phyloP scores from a whole-genome alignment of 1,139 yeast species.

The Scheffersomyces segobiensis region DNA sequence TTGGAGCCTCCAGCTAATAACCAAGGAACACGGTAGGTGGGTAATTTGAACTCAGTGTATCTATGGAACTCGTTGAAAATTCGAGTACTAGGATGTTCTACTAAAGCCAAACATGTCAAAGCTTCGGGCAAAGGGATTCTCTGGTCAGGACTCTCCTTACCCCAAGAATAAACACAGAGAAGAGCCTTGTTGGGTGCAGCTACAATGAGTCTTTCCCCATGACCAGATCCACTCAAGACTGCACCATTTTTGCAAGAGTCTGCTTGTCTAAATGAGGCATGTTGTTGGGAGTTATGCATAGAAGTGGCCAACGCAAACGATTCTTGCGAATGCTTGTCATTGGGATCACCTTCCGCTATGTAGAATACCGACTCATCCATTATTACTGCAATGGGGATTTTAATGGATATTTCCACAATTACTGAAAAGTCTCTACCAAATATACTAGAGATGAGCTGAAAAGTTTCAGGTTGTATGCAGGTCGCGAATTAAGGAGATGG shows the following conservation, averaged over 20 bases:
- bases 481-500: neutral
- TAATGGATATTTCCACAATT: neutral
- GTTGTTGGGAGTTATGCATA: slow-evolving; percentile 50
- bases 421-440: neutral
- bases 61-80: neutral
- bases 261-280: slow-evolving; percentile 56
- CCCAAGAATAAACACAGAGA: slow-evolving; percentile 70
- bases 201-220: slow-evolving; percentile 52
- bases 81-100: slow-evolving; percentile 35
- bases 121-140: slow-evolving; percentile 85
- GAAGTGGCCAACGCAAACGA: slow-evolving; percentile 52
- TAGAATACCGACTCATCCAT: slow-evolving; percentile 68
- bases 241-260: slow-evolving; percentile 51
- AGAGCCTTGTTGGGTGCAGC: slow-evolving; percentile 72
- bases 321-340: slow-evolving; percentile 48
- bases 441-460: slow-evolving; percentile 2
- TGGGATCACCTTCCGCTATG: slow-evolving; percentile 49
- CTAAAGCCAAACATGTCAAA: slow-evolving; percentile 55
- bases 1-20: slow-evolving; percentile 70
- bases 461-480: neutral
- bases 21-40: slow-evolving; percentile 58
- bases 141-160: slow-evolving; percentile 82
- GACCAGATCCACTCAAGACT: slow-evolving; percentile 41
- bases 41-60: slow-evolving; percentile 11
- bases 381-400: neutral